These are phyloP conservation scores for Aegilops bicornis DNA, from an alignment of 176 grass and related monocot genomes.

Conservation along the genomic window DNA sequence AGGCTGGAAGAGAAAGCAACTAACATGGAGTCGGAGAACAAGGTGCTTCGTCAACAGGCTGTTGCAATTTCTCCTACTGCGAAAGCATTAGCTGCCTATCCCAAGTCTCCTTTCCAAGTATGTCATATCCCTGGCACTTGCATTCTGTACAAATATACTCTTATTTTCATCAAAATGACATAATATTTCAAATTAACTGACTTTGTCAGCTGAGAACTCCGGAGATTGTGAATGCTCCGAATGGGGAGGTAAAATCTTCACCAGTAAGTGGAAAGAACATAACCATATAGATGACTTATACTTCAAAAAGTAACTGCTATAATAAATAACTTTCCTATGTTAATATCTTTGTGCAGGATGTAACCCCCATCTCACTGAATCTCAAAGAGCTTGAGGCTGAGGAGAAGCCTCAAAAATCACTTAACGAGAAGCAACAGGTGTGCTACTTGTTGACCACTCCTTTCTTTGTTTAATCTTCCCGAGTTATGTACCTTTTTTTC, in stretches of 20 bases:
- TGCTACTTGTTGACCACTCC: constrained; percentile 25
- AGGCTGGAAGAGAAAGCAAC: constrained; percentile 94
- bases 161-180: constrained; percentile 15
- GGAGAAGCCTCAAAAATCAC: constrained; percentile 97
- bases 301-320: constrained; percentile 16
- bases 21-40: constrained; percentile 92
- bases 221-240: constrained; percentile 54
- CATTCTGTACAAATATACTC: constrained; percentile 19
- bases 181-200: constrained; percentile 34
- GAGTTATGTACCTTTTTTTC: neutral
- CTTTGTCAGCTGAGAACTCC: constrained; percentile 62
- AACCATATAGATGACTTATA: constrained; percentile 8
- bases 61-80: constrained; percentile 91
- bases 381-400: constrained; percentile 80
- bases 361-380: constrained; percentile 51
- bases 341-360: constrained; percentile 64
- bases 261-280: constrained; percentile 59
- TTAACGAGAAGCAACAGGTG: constrained; percentile 98
- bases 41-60: constrained; percentile 96
- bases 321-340: constrained; percentile 18
- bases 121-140: constrained; percentile 17
- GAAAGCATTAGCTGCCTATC: constrained; percentile 70
- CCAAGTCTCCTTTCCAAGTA: constrained; percentile 57
- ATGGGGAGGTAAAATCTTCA: constrained; percentile 71
- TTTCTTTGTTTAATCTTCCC: constrained; percentile 27